Conservation (phyloP, 2,329 filamentous ascomycete genomes). For the Aspergillus felis region DNA sequence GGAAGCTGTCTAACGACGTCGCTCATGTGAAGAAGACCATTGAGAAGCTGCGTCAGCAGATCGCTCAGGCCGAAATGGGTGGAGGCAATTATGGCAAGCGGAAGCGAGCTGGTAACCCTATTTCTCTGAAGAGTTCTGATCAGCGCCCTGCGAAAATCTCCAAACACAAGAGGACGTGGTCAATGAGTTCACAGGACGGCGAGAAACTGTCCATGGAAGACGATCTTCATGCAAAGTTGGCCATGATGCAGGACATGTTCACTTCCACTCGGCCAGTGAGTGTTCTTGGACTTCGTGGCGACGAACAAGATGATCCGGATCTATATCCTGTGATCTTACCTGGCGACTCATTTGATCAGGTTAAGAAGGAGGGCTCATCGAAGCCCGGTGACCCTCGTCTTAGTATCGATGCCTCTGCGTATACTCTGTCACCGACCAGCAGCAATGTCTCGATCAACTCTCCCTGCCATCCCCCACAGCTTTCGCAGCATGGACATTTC, state of each 20-base stretch:
- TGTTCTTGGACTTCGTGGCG: conserved; percentile 41
- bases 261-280: conserved; percentile 42
- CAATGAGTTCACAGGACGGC: conserved; percentile 68
- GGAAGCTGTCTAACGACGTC: conserved; percentile 91
- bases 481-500: conserved; percentile 10
- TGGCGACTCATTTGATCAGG: conserved; percentile 25
- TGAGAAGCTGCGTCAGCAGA: conserved; percentile 92
- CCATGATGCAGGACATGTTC: conserved; percentile 45
- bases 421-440: conserved; percentile 37
- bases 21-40: conserved; percentile 95
- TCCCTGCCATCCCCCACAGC: conserved; percentile 21
- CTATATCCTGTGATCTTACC: conserved; percentile 39
- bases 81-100: conserved; percentile 58
- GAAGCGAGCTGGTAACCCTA: conserved; percentile 55
- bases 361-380: conserved; percentile 28
- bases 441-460: conserved; percentile 40
- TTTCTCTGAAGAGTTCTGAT: conserved; percentile 43
- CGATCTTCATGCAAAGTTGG: conserved; percentile 43
- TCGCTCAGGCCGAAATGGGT: conserved; percentile 66
- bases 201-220: conserved; percentile 40
- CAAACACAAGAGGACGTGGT: conserved; percentile 94
- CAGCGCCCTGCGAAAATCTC: conserved; percentile 73
- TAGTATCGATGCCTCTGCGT: conserved; percentile 31
- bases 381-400: conserved; percentile 31
- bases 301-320: conserved; percentile 45